A percentile compares a stretch with the other conserved stretches of the same genome.
Evolutionary conservation across 2,329 filamentous ascomycete species (phyloP).

Genomic region (Fusarium armeniacum): DNA sequence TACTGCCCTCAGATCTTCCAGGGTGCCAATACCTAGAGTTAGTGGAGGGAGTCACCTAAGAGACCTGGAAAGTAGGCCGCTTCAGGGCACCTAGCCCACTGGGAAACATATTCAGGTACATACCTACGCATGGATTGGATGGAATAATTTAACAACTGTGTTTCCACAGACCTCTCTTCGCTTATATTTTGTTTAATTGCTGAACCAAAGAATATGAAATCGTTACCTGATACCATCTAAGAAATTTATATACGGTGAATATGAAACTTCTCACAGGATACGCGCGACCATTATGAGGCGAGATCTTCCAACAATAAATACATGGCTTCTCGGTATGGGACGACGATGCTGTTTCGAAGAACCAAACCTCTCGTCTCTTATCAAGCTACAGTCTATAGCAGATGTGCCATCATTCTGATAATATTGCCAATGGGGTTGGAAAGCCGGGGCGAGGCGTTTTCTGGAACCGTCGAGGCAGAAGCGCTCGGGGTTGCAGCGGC

Average conservation of each 20-base stretch:
- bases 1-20: not conserved
- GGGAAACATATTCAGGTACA: not conserved
- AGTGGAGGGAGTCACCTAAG: not conserved
- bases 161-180: not conserved
- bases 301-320: not conserved
- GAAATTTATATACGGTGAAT: not conserved
- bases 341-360: not conserved
- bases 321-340: too few relatives aligned
- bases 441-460: conserved; percentile 24
- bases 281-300: not conserved
- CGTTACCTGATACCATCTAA: too few relatives aligned
- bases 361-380: too few relatives aligned
- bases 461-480: conserved; percentile 2
- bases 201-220: not conserved
- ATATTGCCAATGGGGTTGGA: conserved; percentile 23
- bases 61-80: not conserved
- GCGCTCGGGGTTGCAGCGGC: conserved; percentile 14
- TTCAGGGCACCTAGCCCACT: not conserved
- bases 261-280: too few relatives aligned
- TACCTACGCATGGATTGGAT: too few relatives aligned
- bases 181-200: not conserved
- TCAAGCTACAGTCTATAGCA: not conserved
- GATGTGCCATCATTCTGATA: not conserved
- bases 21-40: not conserved
- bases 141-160: not conserved